Base-by-base conservation (phyloP, 2,329 filamentous ascomycete species). In the Xylaria sp. region DNA sequence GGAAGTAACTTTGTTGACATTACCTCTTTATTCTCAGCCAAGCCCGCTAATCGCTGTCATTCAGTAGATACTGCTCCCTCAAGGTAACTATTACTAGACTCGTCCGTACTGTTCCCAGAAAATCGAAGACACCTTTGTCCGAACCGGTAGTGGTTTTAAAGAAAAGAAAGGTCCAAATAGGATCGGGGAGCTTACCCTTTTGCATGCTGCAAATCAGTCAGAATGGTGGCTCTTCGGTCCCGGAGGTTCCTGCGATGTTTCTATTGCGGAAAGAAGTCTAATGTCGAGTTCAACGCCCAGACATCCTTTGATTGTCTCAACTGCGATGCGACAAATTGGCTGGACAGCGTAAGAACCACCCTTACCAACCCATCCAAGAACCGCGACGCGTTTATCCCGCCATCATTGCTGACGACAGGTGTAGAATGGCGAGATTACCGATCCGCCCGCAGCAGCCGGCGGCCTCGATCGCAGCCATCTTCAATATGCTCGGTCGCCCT, bases 301-400 rank as follows among this genome's bases (percentile, higher is more conserved):
- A 65, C 86, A 84, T 78, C 86, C 75, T 97, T 94, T 81, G 84
- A 89, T 54, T 97, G 94, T 80, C 81, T 86, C 23, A 83, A 87
- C 69, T 99, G 96, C 83, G 92, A 96, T 75, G 92, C 94, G 20
- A 89, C 91, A 67, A 99, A 98, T 80, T 92, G 93, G 82, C 84
- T 97, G 38, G 96, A 99, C 78, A 86, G 95, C 83, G 94, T 96
- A 82, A 68, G 83, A 58, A 7, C 33, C 11, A 13, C 26, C 26
- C 20, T 1, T 71, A 20, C 65, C 20, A 31, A 9, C 48, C 48
- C 15, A 51, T 59, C 31, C 31, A 33, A 33, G 2, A 33, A 44
- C 6, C 20, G 46, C 23, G 46, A 20, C 15, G 15, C 31, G n/a
- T 71, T 48, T 57, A 57, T 59, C 26, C 69, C 33, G 26, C 49